Percentiles rank a stretch among this genome's conserved stretches.
Conservation (phyloP, 441 rosid genomes). For the Corymbia citriodora region DNA sequence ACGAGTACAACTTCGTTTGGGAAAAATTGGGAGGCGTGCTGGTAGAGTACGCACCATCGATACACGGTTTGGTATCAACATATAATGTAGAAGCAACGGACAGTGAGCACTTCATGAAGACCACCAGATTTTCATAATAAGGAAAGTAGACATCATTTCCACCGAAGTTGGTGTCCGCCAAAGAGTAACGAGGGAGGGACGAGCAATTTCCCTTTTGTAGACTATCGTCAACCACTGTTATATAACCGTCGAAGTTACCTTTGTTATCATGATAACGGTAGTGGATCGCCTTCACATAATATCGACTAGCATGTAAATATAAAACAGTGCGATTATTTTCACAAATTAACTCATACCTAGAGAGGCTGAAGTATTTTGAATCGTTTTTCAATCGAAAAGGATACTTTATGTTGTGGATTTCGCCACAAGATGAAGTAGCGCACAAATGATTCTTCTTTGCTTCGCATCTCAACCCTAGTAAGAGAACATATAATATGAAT, state of each 20-base stretch:
- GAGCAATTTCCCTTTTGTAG: not conserved
- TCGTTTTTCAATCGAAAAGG: not conserved
- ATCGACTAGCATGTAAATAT: not conserved
- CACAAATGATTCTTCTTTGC: not conserved
- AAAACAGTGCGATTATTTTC: not conserved
- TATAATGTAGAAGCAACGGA: not conserved
- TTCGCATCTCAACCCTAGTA: not conserved
- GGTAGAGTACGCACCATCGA: not conserved
- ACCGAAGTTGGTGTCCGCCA: not conserved
- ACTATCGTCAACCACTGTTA: not conserved
- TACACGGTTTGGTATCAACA: not conserved
- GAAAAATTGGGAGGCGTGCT: not conserved
- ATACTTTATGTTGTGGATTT: not conserved
- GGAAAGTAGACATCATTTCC: not conserved
- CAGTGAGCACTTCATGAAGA: not conserved
- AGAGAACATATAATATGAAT: not conserved
- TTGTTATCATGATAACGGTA: not conserved
- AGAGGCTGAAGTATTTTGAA: not conserved
- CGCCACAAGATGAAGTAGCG: not conserved
- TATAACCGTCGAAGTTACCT: fast-evolving
- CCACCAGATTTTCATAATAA: not conserved
- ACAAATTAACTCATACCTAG: not conserved
- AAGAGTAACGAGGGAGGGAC: not conserved
- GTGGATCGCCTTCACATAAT: not conserved
- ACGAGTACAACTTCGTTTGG: not conserved